phyloP scores from a whole-genome alignment of 2,329 filamentous ascomycete species.

The Trichoderma sp. region DNA sequence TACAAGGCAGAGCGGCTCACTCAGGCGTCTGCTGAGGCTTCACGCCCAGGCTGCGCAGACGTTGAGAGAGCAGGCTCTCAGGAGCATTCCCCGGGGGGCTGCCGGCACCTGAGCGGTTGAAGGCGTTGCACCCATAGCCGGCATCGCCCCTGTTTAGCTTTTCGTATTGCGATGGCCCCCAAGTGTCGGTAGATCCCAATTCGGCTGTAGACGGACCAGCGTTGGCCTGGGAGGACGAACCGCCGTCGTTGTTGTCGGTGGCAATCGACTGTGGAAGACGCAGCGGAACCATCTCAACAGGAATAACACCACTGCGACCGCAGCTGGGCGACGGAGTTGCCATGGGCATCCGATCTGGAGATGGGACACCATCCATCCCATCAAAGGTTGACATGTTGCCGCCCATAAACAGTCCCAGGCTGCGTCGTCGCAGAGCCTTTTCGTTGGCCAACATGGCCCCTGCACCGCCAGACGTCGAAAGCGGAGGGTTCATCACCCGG shows the following conservation, averaged over 20 bases:
- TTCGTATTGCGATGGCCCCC: slow-evolving; percentile 54
- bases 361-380: slow-evolving; percentile 30
- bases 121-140: slow-evolving; percentile 63
- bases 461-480: slow-evolving; percentile 43
- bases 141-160: slow-evolving; percentile 69
- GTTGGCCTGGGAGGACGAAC: slow-evolving; percentile 35
- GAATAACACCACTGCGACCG: slow-evolving; percentile 40
- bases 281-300: slow-evolving; percentile 57
- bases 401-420: slow-evolving; percentile 52
- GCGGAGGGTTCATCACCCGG: slow-evolving; percentile 52
- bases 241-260: slow-evolving; percentile 38
- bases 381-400: slow-evolving; percentile 42
- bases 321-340: slow-evolving; percentile 28
- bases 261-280: slow-evolving; percentile 42
- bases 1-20: background rate
- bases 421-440: slow-evolving; percentile 60
- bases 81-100: slow-evolving; percentile 42
- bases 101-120: slow-evolving; percentile 42
- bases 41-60: slow-evolving; percentile 64
- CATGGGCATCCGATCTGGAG: slow-evolving; percentile 7
- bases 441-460: slow-evolving; percentile 59
- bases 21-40: slow-evolving; percentile 35
- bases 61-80: slow-evolving; percentile 70
- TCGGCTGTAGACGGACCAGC: slow-evolving; percentile 44
- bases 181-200: slow-evolving; percentile 37